These are phyloP conservation scores for Phytomonas francai DNA, from an alignment of 208 protist species.

Conservation along the genomic window DNA sequence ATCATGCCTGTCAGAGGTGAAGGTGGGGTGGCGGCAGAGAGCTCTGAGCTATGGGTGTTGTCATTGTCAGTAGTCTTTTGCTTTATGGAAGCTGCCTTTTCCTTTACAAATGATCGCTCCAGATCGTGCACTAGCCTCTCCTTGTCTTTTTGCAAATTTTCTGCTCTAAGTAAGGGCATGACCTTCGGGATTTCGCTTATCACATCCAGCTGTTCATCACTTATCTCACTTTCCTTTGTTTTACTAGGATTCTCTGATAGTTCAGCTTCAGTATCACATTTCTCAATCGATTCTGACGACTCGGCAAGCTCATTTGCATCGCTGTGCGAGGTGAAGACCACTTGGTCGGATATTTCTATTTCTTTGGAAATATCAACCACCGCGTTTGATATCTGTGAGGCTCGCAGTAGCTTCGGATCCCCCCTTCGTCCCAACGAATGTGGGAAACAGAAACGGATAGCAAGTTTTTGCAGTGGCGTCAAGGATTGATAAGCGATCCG, in stretches of 20 bases:
- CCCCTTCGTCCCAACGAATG: neutral
- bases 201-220: neutral
- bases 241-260: neutral
- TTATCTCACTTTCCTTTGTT: neutral
- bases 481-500: neutral
- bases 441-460: conserved; percentile 22
- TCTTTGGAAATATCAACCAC: neutral
- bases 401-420: neutral
- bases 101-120: neutral
- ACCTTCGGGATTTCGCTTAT: neutral
- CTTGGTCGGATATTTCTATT: neutral
- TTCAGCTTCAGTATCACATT: neutral
- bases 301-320: neutral
- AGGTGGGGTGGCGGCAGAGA: neutral
- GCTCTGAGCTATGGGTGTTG: neutral
- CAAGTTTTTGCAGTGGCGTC: conserved; percentile 11
- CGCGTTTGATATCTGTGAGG: neutral
- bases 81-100: neutral
- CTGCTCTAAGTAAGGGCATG: neutral
- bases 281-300: neutral
- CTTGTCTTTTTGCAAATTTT: neutral
- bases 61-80: neutral
- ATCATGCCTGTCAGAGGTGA: neutral
- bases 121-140: neutral
- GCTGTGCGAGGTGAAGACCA: neutral